A percentile compares a stretch with the other conserved stretches of the same genome.
Evolutionary conservation across 2,329 filamentous ascomycete species (phyloP).

Genomic region (Epichloe gansuensis): DNA sequence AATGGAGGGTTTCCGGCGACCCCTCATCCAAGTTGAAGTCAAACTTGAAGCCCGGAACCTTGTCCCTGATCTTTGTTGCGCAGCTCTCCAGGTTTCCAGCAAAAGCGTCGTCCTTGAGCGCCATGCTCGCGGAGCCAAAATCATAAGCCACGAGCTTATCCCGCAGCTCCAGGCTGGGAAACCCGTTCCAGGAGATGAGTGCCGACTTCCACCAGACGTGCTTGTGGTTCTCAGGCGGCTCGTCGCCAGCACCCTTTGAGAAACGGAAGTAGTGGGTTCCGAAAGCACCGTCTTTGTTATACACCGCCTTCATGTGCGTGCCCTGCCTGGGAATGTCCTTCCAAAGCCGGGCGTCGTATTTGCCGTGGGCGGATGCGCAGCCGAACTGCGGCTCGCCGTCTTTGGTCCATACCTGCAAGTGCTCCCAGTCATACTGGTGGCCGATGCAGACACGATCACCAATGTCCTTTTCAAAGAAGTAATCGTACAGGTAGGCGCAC

Average conservation of each 20-base stretch:
- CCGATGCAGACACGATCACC: conserved; percentile 16
- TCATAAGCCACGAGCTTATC: conserved; percentile 7
- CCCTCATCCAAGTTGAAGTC: conserved; percentile 7
- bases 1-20: conserved; percentile 5
- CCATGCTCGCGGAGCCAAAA: conserved; percentile 9
- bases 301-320: conserved; percentile 22
- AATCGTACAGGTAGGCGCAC: conserved; percentile 32
- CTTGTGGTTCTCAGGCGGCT: conserved; percentile 19
- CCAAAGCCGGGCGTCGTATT: conserved; percentile 13
- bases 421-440: conserved; percentile 30
- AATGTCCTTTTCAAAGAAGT: conserved; percentile 34
- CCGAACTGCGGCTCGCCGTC: conserved; percentile 17
- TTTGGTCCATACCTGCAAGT: conserved; percentile 21
- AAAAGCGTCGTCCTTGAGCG: conserved; percentile 5
- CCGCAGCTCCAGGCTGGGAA: conserved; percentile 10
- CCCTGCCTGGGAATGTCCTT: conserved; percentile 17
- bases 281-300: conserved; percentile 23
- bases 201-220: conserved; percentile 19
- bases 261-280: conserved; percentile 23
- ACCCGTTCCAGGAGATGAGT: conserved; percentile 21
- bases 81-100: conserved; percentile 6
- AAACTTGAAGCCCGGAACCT: conserved; percentile 7
- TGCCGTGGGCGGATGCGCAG: conserved; percentile 20
- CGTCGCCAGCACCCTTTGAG: conserved; percentile 9
- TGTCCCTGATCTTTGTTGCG: neutral